A percentile compares a stretch with the other conserved stretches of the same genome.
Evolutionary conservation across 1,284 basidiomycete genomes (phyloP).

Genomic region (Xerocomus nothofagi): DNA sequence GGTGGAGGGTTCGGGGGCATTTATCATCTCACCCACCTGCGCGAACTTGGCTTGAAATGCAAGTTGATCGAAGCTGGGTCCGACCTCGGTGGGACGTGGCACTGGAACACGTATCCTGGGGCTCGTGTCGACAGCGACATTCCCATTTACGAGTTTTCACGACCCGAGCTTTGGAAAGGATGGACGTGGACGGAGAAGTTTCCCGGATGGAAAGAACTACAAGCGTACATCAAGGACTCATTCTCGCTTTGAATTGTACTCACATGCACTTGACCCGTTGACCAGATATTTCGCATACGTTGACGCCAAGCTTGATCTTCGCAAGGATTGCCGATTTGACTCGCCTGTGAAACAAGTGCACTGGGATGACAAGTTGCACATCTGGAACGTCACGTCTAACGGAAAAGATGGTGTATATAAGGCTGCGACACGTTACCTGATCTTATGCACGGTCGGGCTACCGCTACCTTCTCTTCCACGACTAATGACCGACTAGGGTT

Average conservation of each 20-base stretch:
- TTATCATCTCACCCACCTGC: conserved; percentile 12
- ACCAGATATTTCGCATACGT: conserved; percentile 20
- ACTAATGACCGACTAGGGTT: conserved; percentile 7
- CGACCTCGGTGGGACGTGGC: conserved; percentile 19
- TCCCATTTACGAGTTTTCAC: conserved; percentile 16
- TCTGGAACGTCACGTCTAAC: conserved; percentile 16
- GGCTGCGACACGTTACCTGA: conserved; percentile 8
- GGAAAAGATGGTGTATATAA: conserved; percentile 6
- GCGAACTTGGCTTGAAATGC: conserved; percentile 17
- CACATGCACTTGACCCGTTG: neutral
- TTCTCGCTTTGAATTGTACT: neutral
- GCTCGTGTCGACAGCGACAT: conserved; percentile 17
- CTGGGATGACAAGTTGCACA: conserved; percentile 18
- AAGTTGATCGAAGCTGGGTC: conserved; percentile 16
- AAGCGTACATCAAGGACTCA: conserved; percentile 11
- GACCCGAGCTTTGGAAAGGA: conserved; percentile 22
- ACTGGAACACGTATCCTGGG: conserved; percentile 25
- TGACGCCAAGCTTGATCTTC: conserved; percentile 16
- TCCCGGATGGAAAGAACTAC: conserved; percentile 11
- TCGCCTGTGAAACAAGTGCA: conserved; percentile 13
- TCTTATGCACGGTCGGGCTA: conserved; percentile 16
- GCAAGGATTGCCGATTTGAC: conserved; percentile 16
- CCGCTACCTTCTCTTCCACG: too few relatives aligned
- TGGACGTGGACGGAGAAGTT: conserved; percentile 26
- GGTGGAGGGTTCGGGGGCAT: conserved; percentile 22